Evolutionary conservation across 495 filamentous ascomycete genomes (phyloP).

Genomic region (Daldinia grandis): DNA sequence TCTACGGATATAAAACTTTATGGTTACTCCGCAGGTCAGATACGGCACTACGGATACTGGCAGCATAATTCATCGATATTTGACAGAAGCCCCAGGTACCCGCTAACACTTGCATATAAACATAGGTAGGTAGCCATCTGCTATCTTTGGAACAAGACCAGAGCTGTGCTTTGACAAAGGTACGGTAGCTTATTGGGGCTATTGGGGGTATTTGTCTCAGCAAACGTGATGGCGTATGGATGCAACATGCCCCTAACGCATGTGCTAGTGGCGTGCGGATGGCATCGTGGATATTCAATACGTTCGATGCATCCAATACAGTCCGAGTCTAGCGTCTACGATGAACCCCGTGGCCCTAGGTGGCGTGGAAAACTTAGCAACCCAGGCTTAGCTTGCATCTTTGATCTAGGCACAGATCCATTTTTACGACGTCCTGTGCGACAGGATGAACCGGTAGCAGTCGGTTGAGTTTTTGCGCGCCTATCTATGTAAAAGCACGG

Average conservation of each 20-base stretch:
- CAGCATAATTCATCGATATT: constrained; percentile 15
- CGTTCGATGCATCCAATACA: constrained; percentile 2
- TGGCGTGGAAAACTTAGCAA: constrained; percentile 25
- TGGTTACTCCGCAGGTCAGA: constrained; percentile 19
- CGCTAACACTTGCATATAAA: constrained; percentile 6
- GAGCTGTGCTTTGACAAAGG: neutral
- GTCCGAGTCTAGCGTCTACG: constrained; percentile 7
- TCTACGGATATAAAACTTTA: constrained; percentile 25
- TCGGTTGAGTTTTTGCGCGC: constrained; percentile 7
- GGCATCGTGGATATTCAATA: constrained; percentile 3
- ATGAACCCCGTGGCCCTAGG: constrained; percentile 4
- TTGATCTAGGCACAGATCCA: constrained; percentile 26
- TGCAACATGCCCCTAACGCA: constrained; percentile 19
- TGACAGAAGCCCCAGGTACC: constrained; percentile 1
- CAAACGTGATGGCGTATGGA: constrained; percentile 12
- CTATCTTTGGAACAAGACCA: constrained; percentile 5
- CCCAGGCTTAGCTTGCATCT: constrained; percentile 22
- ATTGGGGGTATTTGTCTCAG: neutral
- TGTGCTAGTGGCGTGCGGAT: neutral
- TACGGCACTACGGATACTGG: constrained; percentile 25
- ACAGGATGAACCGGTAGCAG: constrained; percentile 30
- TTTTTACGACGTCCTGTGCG: constrained; percentile 37
- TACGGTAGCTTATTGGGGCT: neutral
- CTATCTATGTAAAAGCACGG: constrained; percentile 33
- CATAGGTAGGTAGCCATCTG: neutral